Evolutionary conservation across 257 asterid species (phyloP).

Genomic region (Euphrasia confusa): DNA sequence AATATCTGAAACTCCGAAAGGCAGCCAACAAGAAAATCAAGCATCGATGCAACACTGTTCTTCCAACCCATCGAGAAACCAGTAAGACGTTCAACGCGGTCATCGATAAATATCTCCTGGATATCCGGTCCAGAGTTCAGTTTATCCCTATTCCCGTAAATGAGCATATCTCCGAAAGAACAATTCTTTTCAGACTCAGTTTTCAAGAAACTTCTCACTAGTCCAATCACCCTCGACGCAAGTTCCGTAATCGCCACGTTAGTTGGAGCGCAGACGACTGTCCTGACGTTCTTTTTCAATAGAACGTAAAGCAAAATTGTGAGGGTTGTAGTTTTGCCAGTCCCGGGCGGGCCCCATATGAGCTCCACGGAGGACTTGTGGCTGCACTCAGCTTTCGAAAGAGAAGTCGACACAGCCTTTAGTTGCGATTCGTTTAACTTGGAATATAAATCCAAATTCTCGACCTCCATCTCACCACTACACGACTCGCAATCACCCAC

Average conservation of each 20-base stretch:
- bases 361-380: constrained; percentile 37
- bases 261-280: constrained; percentile 57
- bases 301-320: constrained; percentile 37
- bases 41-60: constrained; percentile 30
- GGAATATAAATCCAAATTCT: constrained; percentile 16
- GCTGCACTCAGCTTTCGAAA: constrained; percentile 17
- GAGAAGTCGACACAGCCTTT: constrained; percentile 33
- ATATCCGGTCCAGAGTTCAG: constrained; percentile 31
- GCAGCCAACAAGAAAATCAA: constrained; percentile 36
- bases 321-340: constrained; percentile 48
- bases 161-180: constrained; percentile 36
- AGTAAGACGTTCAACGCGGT: constrained; percentile 35
- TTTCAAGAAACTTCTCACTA: constrained; percentile 24
- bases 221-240: constrained; percentile 37
- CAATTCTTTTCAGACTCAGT: constrained; percentile 11
- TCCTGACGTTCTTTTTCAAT: constrained; percentile 35
- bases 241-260: constrained; percentile 52
- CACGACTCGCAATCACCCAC: constrained; percentile 28
- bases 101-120: constrained; percentile 37
- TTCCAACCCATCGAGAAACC: constrained; percentile 38
- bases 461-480: constrained; percentile 13
- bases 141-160: constrained; percentile 35
- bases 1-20: constrained; percentile 30
- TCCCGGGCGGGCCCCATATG: constrained; percentile 67
- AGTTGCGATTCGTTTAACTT: constrained; percentile 40